Percentiles rank a stretch among this genome's conserved stretches.
Conservation (phyloP, 192 early-diverging fungal species). For the Paraglomus brasilianum region DNA sequence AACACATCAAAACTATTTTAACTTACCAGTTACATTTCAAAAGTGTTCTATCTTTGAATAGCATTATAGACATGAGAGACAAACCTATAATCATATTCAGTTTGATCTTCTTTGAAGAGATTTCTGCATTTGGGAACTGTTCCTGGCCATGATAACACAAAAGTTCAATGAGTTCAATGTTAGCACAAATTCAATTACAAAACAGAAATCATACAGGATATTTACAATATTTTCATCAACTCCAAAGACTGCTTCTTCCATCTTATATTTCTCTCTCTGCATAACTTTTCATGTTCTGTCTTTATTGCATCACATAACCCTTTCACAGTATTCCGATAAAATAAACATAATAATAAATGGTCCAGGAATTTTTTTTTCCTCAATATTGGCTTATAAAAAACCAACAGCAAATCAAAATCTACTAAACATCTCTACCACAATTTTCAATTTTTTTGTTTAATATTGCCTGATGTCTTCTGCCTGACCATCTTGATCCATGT, state of each 20-base stretch:
- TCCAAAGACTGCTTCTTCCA: conserved; percentile 5
- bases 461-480: conserved; percentile 17
- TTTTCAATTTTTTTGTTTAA: conserved; percentile 16
- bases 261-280: too few relatives aligned
- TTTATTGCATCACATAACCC: conserved; percentile 7
- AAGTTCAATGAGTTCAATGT: not conserved
- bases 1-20: conserved; percentile 5
- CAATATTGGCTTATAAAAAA: too few relatives aligned
- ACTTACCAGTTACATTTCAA: conserved; percentile 25
- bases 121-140: conserved; percentile 8
- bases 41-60: conserved; percentile 17
- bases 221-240: conserved; percentile 16
- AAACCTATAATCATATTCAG: conserved; percentile 14
- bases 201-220: not conserved
- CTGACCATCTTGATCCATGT: conserved; percentile 18
- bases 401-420: conserved; percentile 20
- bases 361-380: too few relatives aligned
- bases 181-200: not conserved
- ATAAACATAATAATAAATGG: conserved; percentile 24
- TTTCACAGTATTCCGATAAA: conserved; percentile 5
- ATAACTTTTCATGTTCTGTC: too few relatives aligned
- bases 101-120: conserved; percentile 4
- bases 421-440: conserved; percentile 1
- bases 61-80: conserved; percentile 14
- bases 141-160: not conserved